Conservation (phyloP, 331 rosid genomes). For the Acacia pycnantha region DNA sequence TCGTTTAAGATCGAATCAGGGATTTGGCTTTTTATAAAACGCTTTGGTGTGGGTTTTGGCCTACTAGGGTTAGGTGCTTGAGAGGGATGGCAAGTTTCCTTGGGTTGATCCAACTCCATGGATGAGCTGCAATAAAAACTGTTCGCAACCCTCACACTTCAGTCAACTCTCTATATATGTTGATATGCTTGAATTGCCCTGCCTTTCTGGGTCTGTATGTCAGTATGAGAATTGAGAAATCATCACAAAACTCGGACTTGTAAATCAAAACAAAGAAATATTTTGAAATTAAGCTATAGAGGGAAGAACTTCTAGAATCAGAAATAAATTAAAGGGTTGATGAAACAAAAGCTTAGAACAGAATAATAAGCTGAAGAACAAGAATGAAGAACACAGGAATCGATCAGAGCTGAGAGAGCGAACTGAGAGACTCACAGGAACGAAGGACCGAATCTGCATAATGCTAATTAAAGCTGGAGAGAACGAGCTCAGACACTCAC, state of each 20-base stretch:
- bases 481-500: background rate
- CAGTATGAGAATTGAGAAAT: background rate
- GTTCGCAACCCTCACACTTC: background rate
- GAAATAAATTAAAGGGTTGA: background rate
- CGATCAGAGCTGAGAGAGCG: background rate
- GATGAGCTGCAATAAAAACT: background rate
- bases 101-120: conserved; percentile 16
- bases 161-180: background rate
- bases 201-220: background rate
- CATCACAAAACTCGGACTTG: background rate
- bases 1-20: conserved; percentile 80
- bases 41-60: conserved; percentile 52
- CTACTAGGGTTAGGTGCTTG: conserved; percentile 2
- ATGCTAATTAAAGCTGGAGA: background rate
- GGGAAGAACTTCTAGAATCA: background rate
- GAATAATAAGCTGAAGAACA: background rate
- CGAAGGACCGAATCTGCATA: background rate
- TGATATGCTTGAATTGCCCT: background rate
- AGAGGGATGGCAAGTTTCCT: conserved; percentile 5
- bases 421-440: background rate
- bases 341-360: background rate
- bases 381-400: background rate
- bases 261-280: background rate
- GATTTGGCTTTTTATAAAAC: conserved; percentile 77
- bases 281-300: background rate